A percentile compares a stretch with the other conserved stretches of the same genome.
These are phyloP conservation scores for Mucor circinelloides DNA, from an alignment of 371 early-diverging fungal species.

Conservation along the genomic window DNA sequence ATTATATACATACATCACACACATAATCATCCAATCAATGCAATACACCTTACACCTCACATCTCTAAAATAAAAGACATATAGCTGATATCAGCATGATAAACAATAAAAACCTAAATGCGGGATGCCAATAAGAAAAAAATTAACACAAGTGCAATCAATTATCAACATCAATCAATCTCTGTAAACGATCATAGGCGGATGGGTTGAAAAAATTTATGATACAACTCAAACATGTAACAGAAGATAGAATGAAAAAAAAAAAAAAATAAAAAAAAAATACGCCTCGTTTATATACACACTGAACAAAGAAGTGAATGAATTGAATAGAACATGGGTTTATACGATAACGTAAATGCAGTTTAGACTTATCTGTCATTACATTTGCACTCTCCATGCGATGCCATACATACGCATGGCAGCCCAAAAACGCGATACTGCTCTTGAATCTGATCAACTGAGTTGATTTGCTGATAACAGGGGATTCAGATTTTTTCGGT, in stretches of 20 bases:
- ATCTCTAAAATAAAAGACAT: not conserved
- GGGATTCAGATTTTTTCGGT: conserved; percentile 26
- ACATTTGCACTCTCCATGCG: not conserved
- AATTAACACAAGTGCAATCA: not conserved
- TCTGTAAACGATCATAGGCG: not conserved
- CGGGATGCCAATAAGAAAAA: not conserved
- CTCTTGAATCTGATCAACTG: conserved; percentile 6
- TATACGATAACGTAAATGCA: not conserved
- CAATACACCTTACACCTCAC: not conserved
- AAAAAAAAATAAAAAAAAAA: not conserved
- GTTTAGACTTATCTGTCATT: not conserved
- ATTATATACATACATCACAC: not conserved
- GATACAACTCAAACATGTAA: conserved; percentile 3
- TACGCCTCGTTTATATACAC: not conserved
- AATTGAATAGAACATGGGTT: not conserved
- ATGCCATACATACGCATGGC: not conserved
- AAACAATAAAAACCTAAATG: not conserved
- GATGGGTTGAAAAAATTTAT: not conserved
- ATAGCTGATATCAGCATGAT: not conserved
- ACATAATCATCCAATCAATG: not conserved
- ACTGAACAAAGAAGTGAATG: not conserved
- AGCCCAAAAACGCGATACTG: not conserved
- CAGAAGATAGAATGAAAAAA: not conserved
- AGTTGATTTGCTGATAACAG: conserved; percentile 18
- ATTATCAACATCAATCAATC: not conserved